These are phyloP conservation scores for Calonectria crousiana DNA, from an alignment of 2,329 filamentous ascomycete species.

Conservation along the genomic window DNA sequence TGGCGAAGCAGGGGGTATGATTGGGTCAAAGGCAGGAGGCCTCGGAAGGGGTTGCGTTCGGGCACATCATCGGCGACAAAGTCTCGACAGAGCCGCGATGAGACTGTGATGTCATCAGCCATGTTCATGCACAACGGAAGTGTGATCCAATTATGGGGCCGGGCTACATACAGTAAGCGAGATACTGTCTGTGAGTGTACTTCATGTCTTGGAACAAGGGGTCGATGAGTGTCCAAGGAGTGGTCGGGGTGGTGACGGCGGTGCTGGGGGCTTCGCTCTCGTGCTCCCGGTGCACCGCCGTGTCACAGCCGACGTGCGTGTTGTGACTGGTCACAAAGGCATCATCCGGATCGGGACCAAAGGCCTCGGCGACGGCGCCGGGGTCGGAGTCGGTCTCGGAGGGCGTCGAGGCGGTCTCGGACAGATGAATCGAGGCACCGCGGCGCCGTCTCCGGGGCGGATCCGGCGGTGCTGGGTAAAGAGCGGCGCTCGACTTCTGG, in stretches of 20 bases:
- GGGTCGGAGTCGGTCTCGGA: slow-evolving; percentile 29
- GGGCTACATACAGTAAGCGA: slow-evolving; percentile 54
- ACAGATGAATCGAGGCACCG: slow-evolving; percentile 16
- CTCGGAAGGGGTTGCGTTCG: slow-evolving; percentile 60
- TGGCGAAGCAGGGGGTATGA: slow-evolving; percentile 58
- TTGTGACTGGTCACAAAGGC: slow-evolving; percentile 33
- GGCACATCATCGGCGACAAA: slow-evolving; percentile 61
- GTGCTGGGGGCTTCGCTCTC: not conserved
- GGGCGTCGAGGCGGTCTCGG: slow-evolving; percentile 30
- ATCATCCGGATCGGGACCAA: slow-evolving; percentile 27
- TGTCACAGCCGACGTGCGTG: slow-evolving; percentile 45
- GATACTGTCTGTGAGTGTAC: slow-evolving; percentile 57
- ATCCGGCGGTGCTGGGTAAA: slow-evolving; percentile 36
- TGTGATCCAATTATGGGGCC: slow-evolving; percentile 15
- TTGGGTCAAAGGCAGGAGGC: slow-evolving; percentile 56
- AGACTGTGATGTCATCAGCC: slow-evolving; percentile 50
- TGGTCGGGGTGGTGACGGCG: slow-evolving; percentile 11
- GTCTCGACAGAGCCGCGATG: slow-evolving; percentile 64
- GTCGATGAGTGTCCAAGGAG: slow-evolving; percentile 57
- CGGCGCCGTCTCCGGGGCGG: slow-evolving; percentile 25
- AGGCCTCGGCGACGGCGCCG: slow-evolving; percentile 11
- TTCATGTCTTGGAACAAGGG: slow-evolving; percentile 66
- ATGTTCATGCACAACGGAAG: slow-evolving; percentile 23
- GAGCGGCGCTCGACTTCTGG: slow-evolving; percentile 51
- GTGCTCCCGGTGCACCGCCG: slow-evolving; percentile 27